Evolutionary conservation across 2,329 filamentous ascomycete genomes (phyloP).

Genomic region (Fusarium caatingaense): DNA sequence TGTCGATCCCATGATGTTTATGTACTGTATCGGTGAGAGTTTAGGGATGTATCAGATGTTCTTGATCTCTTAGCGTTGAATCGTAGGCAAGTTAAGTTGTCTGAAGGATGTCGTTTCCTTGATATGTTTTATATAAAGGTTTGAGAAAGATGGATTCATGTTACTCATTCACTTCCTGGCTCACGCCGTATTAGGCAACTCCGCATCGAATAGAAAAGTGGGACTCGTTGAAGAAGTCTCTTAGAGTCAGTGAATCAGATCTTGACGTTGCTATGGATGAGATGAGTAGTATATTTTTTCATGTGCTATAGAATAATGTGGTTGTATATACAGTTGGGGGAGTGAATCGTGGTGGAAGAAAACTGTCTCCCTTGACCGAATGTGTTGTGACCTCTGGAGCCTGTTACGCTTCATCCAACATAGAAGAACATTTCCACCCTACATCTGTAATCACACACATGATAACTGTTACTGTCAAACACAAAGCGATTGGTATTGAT

Average conservation of each 20-base stretch:
- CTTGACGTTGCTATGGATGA: neutral
- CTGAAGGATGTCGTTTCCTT: neutral
- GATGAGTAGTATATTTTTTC: neutral
- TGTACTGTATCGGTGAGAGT: neutral
- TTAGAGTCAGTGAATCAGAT: neutral
- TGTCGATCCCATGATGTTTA: constrained; percentile 50
- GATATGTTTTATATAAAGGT: constrained; percentile 1
- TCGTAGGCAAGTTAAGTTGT: too few species aligned
- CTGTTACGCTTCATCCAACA: neutral
- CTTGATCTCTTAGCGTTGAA: too few species aligned
- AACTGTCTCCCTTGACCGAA: neutral
- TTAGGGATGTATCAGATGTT: neutral
- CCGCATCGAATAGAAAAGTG: constrained; percentile 37
- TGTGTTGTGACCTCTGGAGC: neutral
- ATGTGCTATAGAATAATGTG: neutral
- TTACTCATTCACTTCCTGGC: constrained; percentile 10
- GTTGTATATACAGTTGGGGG: neutral
- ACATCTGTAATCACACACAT: neutral
- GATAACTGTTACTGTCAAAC: neutral
- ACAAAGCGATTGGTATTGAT: neutral
- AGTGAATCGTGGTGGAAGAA: neutral
- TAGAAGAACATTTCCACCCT: neutral
- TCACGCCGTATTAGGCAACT: constrained; percentile 43
- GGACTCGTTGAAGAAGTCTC: neutral
- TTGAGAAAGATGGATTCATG: constrained; percentile 5